Evolutionary conservation across 805 yeast species (phyloP), one percentile per base, ranked within the genome.

Genomic region (Ogataea pilisensis): DNA sequence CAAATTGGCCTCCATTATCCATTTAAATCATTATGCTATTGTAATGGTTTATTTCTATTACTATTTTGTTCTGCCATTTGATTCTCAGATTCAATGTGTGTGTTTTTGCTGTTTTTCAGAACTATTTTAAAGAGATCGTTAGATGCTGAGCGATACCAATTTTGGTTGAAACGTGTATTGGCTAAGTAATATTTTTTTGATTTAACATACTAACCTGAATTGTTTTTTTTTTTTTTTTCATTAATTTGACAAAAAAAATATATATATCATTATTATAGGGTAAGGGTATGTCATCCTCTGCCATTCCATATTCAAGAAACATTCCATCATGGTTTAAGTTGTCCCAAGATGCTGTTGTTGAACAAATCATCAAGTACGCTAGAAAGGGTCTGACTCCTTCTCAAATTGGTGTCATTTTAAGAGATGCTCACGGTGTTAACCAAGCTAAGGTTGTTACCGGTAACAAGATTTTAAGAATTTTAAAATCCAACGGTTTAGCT

Each of bases 331-430:
- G 99, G 99, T 91, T 90, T 95, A 91, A 93, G 82, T 84, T 87
- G 65, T 78, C 96, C 51, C 73, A 95, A 60, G 97, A 90, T 58
- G 84, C 88, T 58, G 95, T 93, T 66, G 88, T 90, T 75, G 99
- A 93, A 78, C 96, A 89, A 79, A 82, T 91, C 78, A 73, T 84
- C 90, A 93, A 93, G 85, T 88, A 90, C 80, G 99, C 99, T 70
- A 90, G 97, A 80, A 93, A 93, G 83, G 99, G 99, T 90, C 78
- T 90, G 70, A 87, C 98, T 61, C 99, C 99, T 66, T 93, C 99
- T 65, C 96, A 89, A 76, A 93, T 93, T 57, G 99, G 99, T 87
- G 99, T 93, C 69, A 76, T 89, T 66, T 86, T 93, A 73, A 89
- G 99, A 82, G 99, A 93, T 78, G 93, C 98, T 64, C 98, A 93